A percentile compares a stretch with the other conserved stretches of the same genome.
Conservation (phyloP, 768 basidiomycete genomes). For the Trametes coccinea region DNA sequence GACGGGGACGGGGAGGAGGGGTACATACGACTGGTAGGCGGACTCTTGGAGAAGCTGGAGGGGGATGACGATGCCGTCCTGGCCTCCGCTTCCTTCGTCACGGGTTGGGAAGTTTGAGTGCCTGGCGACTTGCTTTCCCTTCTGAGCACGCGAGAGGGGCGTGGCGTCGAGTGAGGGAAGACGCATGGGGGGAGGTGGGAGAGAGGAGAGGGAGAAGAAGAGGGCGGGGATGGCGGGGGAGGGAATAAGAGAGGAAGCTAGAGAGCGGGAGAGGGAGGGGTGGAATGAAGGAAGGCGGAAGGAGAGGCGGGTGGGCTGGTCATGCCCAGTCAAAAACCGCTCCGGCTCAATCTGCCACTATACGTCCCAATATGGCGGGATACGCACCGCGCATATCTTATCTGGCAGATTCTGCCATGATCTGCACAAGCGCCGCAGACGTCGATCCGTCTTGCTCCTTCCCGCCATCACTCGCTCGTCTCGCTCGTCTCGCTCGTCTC, state of each 20-base stretch:
- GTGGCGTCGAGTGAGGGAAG: neutral
- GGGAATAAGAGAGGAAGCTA: neutral
- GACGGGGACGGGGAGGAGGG: neutral
- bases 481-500: too few species aligned
- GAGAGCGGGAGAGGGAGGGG: too few species aligned
- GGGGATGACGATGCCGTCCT: conserved; percentile 57
- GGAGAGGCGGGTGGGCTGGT: too few species aligned
- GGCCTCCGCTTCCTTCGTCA: conserved; percentile 47
- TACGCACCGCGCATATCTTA: too few species aligned
- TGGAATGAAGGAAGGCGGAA: too few species aligned
- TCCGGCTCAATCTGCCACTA: too few species aligned
- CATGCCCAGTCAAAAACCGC: neutral
- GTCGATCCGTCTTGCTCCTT: too few species aligned
- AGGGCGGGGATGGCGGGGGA: neutral
- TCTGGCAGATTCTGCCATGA: too few species aligned
- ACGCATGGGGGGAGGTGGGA: neutral
- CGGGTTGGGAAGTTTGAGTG: neutral
- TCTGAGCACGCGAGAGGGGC: conserved; percentile 19
- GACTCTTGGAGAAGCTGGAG: conserved; percentile 56
- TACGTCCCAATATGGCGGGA: too few species aligned
- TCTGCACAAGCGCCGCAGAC: too few species aligned
- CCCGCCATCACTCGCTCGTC: too few species aligned
- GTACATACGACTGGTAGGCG: conserved; percentile 60
- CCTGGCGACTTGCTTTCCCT: conserved; percentile 22
- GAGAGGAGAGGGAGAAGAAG: neutral